Percentiles rank a stretch among this genome's conserved stretches.
phyloP scores from a whole-genome alignment of 352 stramenopile species.

The Blastocystis hominis region DNA sequence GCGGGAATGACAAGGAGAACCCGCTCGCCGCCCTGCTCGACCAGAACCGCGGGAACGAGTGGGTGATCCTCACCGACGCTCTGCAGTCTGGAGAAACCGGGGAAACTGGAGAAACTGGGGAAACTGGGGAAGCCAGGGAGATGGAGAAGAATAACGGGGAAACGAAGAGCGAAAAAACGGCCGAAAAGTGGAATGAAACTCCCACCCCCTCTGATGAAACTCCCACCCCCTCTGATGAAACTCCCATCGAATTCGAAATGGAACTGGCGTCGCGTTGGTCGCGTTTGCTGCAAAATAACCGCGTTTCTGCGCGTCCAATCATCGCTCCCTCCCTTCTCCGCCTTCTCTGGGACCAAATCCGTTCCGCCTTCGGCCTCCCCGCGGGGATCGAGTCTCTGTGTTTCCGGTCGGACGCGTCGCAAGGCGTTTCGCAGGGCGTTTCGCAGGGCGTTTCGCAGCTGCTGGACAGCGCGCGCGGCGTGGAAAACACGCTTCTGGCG shows the following conservation, averaged over 20 bases:
- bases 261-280: background rate
- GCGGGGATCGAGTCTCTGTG: background rate
- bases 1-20: background rate
- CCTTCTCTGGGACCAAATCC: background rate
- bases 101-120: background rate
- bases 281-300: background rate
- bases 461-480: background rate
- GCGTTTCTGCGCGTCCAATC: background rate
- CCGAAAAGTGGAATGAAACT: too few species aligned
- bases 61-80: background rate
- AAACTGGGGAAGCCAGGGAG: background rate
- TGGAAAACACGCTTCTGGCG: background rate
- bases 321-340: background rate
- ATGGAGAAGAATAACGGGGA: background rate
- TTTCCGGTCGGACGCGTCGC: background rate
- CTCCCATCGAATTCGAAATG: too few species aligned
- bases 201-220: too few species aligned
- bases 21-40: background rate
- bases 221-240: too few species aligned
- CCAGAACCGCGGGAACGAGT: background rate
- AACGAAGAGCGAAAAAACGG: too few species aligned
- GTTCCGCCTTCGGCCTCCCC: background rate
- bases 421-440: background rate
- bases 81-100: background rate
- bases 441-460: background rate